phyloP scores from a whole-genome alignment of 2,329 filamentous ascomycete species.

The Verticillium longisporum region DNA sequence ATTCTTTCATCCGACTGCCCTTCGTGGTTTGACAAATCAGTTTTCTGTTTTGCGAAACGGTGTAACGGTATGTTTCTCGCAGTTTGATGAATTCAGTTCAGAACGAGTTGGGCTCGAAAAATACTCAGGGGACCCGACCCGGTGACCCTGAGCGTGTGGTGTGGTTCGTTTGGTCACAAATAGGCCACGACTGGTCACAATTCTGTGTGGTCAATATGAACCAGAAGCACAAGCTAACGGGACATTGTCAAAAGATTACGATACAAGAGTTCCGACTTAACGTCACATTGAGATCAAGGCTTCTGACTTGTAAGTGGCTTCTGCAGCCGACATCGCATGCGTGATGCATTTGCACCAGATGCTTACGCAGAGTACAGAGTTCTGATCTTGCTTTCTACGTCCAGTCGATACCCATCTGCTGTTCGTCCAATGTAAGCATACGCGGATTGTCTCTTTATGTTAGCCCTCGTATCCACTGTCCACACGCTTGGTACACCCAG shows the following conservation, averaged over 20 bases:
- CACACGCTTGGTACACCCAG: too few species aligned
- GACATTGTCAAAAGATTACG: background rate
- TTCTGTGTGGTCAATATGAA: background rate
- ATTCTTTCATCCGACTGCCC: constrained; percentile 22
- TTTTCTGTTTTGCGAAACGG: constrained; percentile 16
- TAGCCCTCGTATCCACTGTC: background rate
- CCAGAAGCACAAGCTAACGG: background rate
- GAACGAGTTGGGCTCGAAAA: too few species aligned
- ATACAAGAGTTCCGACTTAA: background rate
- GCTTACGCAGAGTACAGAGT: background rate
- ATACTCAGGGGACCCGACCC: too few species aligned
- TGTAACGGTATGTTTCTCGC: constrained; percentile 16
- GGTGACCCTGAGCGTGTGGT: too few species aligned
- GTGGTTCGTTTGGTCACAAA: too few species aligned
- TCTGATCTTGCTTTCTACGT: background rate
- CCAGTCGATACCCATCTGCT: background rate
- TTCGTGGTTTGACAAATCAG: constrained; percentile 19
- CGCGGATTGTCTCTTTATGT: background rate
- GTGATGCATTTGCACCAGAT: background rate
- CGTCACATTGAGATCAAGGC: background rate
- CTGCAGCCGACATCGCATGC: background rate
- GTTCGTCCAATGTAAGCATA: background rate
- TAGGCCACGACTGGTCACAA: too few species aligned
- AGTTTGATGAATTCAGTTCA: background rate
- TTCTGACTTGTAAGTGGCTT: background rate